Conservation (phyloP, 202 grass and related monocot genomes). For the Digitaria exilis region DNA sequence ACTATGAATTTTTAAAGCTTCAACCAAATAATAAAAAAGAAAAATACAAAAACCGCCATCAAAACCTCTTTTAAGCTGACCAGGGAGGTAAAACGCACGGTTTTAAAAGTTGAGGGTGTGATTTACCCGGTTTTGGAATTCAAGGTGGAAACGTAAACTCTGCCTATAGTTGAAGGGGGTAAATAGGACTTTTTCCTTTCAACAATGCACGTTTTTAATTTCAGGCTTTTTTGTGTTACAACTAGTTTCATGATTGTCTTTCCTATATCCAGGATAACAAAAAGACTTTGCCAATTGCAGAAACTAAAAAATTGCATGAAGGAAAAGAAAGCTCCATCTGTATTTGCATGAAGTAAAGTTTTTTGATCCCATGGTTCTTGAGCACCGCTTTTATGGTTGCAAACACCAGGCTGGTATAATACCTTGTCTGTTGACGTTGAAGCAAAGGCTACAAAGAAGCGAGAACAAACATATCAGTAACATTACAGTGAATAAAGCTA, state of each 20-base stretch:
- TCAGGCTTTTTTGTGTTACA: neutral
- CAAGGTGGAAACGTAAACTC: too few relatives aligned
- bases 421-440: conserved; percentile 48
- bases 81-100: too few relatives aligned
- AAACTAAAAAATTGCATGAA: neutral
- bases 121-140: too few relatives aligned
- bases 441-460: conserved; percentile 49
- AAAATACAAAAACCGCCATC: too few relatives aligned
- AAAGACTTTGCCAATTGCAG: neutral
- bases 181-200: too few relatives aligned
- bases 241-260: neutral
- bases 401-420: conserved; percentile 33
- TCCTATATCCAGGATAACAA: conserved; percentile 15
- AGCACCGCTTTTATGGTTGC: conserved; percentile 3
- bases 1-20: too few relatives aligned
- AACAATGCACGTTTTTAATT: neutral
- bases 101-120: too few relatives aligned
- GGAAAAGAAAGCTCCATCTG: neutral
- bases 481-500: conserved; percentile 33
- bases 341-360: neutral
- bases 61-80: too few relatives aligned
- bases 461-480: conserved; percentile 36
- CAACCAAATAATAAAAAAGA: too few relatives aligned
- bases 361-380: conserved; percentile 20
- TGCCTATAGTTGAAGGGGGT: too few relatives aligned